Conservation (phyloP, 176 grass and related monocot genomes). For the Juncus effusus region DNA sequence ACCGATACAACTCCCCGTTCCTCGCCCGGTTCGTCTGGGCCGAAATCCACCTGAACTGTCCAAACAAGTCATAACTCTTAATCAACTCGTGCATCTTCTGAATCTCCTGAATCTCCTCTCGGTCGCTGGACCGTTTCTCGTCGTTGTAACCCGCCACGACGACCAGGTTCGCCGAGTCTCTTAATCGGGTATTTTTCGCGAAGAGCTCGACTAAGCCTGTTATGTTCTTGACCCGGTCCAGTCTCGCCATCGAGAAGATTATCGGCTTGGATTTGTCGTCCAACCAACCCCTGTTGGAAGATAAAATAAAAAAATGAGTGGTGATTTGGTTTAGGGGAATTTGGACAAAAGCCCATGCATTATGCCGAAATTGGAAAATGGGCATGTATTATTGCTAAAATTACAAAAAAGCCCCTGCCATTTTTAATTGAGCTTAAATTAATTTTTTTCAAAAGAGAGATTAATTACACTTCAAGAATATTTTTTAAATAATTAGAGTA, state of each 20-base stretch:
- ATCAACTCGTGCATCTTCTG: constrained; percentile 86
- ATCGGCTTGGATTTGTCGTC: constrained; percentile 87
- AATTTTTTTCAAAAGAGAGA: background rate
- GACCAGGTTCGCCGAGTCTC: constrained; percentile 75
- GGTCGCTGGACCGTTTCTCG: constrained; percentile 67
- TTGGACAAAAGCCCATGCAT: too few relatives aligned
- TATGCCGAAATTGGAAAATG: too few relatives aligned
- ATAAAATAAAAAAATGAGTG: too few relatives aligned
- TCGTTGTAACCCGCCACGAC: constrained; percentile 76
- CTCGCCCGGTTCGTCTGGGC: constrained; percentile 74
- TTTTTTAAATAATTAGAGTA: too few relatives aligned
- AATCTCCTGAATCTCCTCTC: constrained; percentile 84
- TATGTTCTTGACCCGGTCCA: constrained; percentile 89
- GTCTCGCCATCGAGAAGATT: constrained; percentile 93
- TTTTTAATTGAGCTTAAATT: background rate
- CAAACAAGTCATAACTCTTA: constrained; percentile 63
- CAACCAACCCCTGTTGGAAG: constrained; percentile 60
- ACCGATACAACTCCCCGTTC: constrained; percentile 87
- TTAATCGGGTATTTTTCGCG: constrained; percentile 46
- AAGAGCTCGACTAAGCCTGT: constrained; percentile 83
- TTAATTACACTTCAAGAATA: too few relatives aligned
- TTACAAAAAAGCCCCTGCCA: background rate
- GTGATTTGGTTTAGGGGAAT: too few relatives aligned
- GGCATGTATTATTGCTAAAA: too few relatives aligned
- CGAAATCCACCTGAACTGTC: constrained; percentile 91